Base-by-base conservation (phyloP, 1,139 yeast genomes). In the Nakaseomyces glabratus region DNA sequence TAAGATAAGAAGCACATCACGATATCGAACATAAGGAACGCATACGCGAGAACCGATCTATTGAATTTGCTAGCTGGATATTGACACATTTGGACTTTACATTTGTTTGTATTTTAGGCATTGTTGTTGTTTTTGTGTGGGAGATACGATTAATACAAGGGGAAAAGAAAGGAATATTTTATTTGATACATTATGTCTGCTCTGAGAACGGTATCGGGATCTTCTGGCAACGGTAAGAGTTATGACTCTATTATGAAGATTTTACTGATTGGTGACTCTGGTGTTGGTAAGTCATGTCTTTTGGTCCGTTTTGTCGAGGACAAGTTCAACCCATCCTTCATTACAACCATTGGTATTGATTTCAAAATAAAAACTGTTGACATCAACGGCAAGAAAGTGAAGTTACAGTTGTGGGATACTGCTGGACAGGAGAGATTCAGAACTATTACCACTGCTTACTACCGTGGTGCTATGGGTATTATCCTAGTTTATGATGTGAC, bases 371-470 rank as follows among this genome's bases (percentile, higher is more conserved):
- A 96, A 62, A 88, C 97, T 26, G 86, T 88, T 48, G 96, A 88
- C 52, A 73, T 90, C 49, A 90, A 88, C 48, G 95, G 95, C 40
- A 82, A 84, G 62, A 79, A 81, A 50, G 82, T 93, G 62, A 90
- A 90, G 65, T 72, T 90, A 55, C 98, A 90, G 62, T 86, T 90
- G 28, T 90, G 98, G 98, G 98, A 90, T 61, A 90, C 98, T 24
- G 98, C 98, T 5, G 98, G 98, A 18, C 98, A 90, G 65, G 98
- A 90, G 62, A 73, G 98, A 52, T 90, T 90, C 70, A 77, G 96
- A 68, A 90, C 98, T 36, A 90, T 90, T 61, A 90, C 98, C 33
- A 86, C 97, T 14, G 96, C 98, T 7, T 90, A 93, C 63, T 90
- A 93, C 66, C 76, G 99, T 62, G 96, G 97, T 38, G 98, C 99